Evolutionary conservation across 192 early-diverging fungal genomes (phyloP).

Genomic region (Dimargaris verticillata): DNA sequence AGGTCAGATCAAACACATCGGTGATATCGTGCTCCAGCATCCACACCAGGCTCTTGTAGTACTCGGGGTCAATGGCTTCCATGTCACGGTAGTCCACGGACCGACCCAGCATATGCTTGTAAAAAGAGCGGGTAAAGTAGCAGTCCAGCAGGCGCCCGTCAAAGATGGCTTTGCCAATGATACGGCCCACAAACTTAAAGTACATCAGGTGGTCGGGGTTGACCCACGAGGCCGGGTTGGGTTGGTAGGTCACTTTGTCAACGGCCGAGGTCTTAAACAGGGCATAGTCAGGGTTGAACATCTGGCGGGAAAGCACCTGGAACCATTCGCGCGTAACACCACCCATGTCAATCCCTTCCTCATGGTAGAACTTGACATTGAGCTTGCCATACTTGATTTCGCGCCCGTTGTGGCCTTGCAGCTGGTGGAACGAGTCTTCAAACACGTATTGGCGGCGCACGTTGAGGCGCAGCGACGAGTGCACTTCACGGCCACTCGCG

Average conservation of each 20-base stretch:
- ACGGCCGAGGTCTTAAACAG: slow-evolving; percentile 89
- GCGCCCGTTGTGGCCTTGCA: slow-evolving; percentile 76
- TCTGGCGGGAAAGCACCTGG: slow-evolving; percentile 86
- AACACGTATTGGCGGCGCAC: slow-evolving; percentile 88
- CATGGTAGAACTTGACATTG: slow-evolving; percentile 82
- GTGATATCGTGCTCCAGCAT: slow-evolving; percentile 94
- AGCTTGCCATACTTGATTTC: slow-evolving; percentile 90
- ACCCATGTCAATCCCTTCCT: slow-evolving; percentile 96
- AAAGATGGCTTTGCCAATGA: slow-evolving; percentile 98
- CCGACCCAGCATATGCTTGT: slow-evolving; percentile 88
- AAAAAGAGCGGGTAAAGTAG: slow-evolving; percentile 97
- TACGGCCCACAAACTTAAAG: slow-evolving; percentile 96
- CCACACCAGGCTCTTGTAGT: slow-evolving; percentile 95
- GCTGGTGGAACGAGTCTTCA: slow-evolving; percentile 90
- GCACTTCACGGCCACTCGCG: slow-evolving; percentile 36
- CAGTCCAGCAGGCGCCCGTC: slow-evolving; percentile 87
- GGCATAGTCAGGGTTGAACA: slow-evolving; percentile 98
- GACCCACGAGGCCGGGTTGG: slow-evolving; percentile 77
- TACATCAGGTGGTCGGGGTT: slow-evolving; percentile 90
- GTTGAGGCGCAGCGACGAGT: slow-evolving; percentile 65
- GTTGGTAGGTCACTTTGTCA: slow-evolving; percentile 94
- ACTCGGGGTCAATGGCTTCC: slow-evolving; percentile 92
- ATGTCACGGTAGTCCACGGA: slow-evolving; percentile 94
- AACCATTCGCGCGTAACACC: slow-evolving; percentile 98
- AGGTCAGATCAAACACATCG: slow-evolving; percentile 85